These are phyloP conservation scores for Tuber brumale DNA, from an alignment of 495 filamentous ascomycete species.

Conservation along the genomic window DNA sequence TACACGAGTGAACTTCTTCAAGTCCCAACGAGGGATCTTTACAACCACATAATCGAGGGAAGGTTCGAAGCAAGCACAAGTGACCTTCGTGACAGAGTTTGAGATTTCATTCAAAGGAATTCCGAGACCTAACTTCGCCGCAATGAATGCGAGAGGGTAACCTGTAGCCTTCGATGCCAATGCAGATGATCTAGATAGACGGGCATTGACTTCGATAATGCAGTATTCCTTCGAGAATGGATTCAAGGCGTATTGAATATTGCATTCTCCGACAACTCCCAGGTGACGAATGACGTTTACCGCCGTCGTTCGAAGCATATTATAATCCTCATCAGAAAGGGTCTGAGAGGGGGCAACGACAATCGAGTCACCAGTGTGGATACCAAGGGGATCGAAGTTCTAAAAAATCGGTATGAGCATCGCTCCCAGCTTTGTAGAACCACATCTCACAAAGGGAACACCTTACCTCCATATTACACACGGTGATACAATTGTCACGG, in stretches of 20 bases:
- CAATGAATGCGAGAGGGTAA: constrained; percentile 92
- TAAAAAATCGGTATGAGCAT: constrained; percentile 14
- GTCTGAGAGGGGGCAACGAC: constrained; percentile 97
- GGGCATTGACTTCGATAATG: constrained; percentile 98
- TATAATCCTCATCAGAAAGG: constrained; percentile 95
- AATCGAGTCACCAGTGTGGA: constrained; percentile 97
- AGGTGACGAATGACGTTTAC: constrained; percentile 97
- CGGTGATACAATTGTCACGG: constrained; percentile 96
- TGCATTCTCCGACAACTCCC: constrained; percentile 96
- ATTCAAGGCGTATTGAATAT: constrained; percentile 96
- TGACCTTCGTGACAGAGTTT: constrained; percentile 93
- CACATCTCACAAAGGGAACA: not conserved
- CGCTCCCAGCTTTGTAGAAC: not conserved
- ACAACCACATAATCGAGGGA: constrained; percentile 98
- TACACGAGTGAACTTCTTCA: constrained; percentile 97
- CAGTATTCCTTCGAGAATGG: constrained; percentile 96
- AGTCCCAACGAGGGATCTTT: constrained; percentile 97
- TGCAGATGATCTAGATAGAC: constrained; percentile 89
- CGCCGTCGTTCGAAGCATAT: constrained; percentile 97
- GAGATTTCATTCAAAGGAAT: constrained; percentile 95
- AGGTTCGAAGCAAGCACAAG: constrained; percentile 97
- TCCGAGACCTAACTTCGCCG: constrained; percentile 86
- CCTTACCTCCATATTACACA: constrained; percentile 88
- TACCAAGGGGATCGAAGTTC: constrained; percentile 97
- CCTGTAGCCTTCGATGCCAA: constrained; percentile 95